These are phyloP conservation scores for Spirogloea muscicola DNA, from an alignment of 139 green algal genomes.

Conservation along the genomic window DNA sequence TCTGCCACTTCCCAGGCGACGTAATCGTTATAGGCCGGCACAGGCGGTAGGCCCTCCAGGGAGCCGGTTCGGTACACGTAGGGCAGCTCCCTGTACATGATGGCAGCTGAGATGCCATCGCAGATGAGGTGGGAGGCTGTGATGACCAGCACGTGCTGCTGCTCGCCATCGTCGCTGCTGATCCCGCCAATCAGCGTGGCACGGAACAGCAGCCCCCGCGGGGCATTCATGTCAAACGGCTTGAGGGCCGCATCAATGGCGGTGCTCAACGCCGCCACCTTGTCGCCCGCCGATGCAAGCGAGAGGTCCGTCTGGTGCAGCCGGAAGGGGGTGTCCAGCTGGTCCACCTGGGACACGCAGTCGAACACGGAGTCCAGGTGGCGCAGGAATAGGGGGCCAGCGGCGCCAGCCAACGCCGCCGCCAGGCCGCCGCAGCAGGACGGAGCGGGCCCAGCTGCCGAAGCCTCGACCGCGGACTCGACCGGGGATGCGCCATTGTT, in stretches of 20 bases:
- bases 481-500: background rate
- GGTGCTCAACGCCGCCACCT: no score
- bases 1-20: slow-evolving; percentile 15
- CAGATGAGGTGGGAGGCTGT: slow-evolving; percentile 24
- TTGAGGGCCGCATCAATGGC: no score
- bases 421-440: background rate
- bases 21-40: slow-evolving; percentile 9
- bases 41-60: background rate
- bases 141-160: slow-evolving; percentile 6
- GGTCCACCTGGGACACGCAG: slow-evolving; percentile 16
- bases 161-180: no score
- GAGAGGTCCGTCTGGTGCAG: no score
- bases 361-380: slow-evolving; percentile 8
- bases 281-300: no score
- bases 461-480: no score
- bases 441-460: no score
- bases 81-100: slow-evolving; percentile 23
- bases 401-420: background rate
- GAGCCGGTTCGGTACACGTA: no score
- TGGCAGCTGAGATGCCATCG: slow-evolving; percentile 12
- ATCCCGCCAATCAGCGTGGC: slow-evolving; percentile 22
- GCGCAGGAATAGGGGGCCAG: slow-evolving; percentile 12
- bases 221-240: slow-evolving; percentile 19
- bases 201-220: slow-evolving; percentile 14
- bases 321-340: no score